Base-by-base conservation (phyloP, 768 basidiomycete species). In the Chlorophyllum brunneum region DNA sequence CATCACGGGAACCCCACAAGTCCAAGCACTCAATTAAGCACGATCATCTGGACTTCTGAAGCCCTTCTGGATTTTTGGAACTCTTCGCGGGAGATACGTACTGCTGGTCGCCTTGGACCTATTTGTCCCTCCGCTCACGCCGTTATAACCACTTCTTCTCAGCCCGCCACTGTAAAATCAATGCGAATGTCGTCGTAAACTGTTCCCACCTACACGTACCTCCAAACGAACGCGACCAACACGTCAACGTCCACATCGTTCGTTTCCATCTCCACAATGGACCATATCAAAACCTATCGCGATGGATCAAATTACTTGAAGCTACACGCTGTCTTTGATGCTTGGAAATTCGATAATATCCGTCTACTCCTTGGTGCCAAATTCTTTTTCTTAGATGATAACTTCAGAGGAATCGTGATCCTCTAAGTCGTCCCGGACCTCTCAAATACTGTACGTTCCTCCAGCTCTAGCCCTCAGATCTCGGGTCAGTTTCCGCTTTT, bases 261-360 rank as follows among this genome's bases (percentile, higher is more conserved):
- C 24, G 13, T 46, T 5, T 46, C 43, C 20, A 23, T 77, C 41
- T 65, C 67, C 31, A 51, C 52, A 6, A 59, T 69, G 38, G 81
- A 84, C 58, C 69, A 78, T 57, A 76, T 85, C 67, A 82, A 81
- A 62, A 63, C 85, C 29, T 82, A 82, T 62, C 81, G 83, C 58
- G 80, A 83, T 56, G 71, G 74, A 26, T 55, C 61, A 31, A 67
- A 72, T 56, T 70, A 79, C 6, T 71, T 82, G 63, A 64, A 67
- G 55, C 61, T 85, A 11, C 72, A 82, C 39, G 74, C 68, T 51
- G 57, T 79, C 27, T 63, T 85, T 39, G 76, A 82, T 60, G 69
- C 73, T 11, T 84, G 82, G 75, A 60, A 59, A 20, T 78, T 72
- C 58, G 53, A 61, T 29, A 52, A 44, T 10, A 66, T 76, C 54